Conservation (phyloP, 1,139 yeast genomes). For the Blastobotrys elegans region DNA sequence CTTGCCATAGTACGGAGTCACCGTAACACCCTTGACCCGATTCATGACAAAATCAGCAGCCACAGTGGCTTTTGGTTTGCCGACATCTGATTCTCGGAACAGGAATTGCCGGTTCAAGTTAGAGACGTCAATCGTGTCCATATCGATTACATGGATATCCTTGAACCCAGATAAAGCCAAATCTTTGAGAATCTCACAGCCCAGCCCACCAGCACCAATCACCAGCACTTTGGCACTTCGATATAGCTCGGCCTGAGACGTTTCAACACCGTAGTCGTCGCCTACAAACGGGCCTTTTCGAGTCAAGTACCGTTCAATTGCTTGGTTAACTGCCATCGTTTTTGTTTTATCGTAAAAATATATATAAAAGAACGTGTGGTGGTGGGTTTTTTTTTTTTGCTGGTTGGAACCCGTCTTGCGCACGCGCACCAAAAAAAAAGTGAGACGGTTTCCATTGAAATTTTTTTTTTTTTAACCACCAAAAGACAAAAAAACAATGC, state of each 20-base stretch:
- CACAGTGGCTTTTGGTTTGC: slow-evolving; percentile 71
- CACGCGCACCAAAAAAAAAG: background rate
- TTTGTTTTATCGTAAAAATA: too few species aligned
- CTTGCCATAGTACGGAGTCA: slow-evolving; percentile 57
- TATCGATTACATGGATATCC: slow-evolving; percentile 77
- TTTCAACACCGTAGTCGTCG: slow-evolving; percentile 35
- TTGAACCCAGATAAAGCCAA: slow-evolving; percentile 73
- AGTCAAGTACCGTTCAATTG: slow-evolving; percentile 18
- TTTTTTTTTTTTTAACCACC: slow-evolving; percentile 4
- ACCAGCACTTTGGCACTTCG: slow-evolving; percentile 34
- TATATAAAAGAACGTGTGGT: too few species aligned
- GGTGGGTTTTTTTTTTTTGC: too few species aligned
- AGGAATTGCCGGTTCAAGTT: slow-evolving; percentile 88
- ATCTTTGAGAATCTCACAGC: slow-evolving; percentile 87
- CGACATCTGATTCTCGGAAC: slow-evolving; percentile 69
- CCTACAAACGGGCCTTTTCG: slow-evolving; percentile 37
- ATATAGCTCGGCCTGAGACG: slow-evolving; percentile 29
- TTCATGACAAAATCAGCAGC: slow-evolving; percentile 61
- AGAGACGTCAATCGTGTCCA: slow-evolving; percentile 91
- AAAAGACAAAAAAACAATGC: slow-evolving; percentile 19
- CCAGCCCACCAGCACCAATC: slow-evolving; percentile 94
- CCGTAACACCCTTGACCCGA: slow-evolving; percentile 45
- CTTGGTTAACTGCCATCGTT: background rate
- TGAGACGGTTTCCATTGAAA: background rate
- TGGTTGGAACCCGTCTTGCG: too few species aligned